Evolutionary conservation across 352 stramenopile species (phyloP), one percentile per base, ranked within the genome.

Genomic region (Pythium myriotylum): DNA sequence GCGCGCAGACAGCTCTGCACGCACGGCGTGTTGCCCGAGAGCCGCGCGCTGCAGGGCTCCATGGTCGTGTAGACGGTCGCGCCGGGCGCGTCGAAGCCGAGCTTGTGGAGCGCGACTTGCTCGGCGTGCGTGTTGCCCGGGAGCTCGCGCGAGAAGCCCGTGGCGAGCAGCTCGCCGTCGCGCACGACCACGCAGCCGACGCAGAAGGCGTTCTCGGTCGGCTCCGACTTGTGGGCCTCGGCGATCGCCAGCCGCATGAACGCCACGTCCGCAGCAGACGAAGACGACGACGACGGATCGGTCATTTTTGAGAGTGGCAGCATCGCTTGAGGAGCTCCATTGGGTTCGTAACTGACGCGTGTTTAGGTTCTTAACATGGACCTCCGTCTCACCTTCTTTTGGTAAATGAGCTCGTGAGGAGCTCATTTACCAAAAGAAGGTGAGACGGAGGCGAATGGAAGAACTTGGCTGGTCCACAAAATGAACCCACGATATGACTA

Each of bases 1-100:
- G 84, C 85, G 8, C 74, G 81, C 47, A 95, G 77, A 29, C 87
- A 94, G 48, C 73, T 91, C 54, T 89, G 73, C 9, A 94, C 89
- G 59, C 88, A 96, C 14, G 86, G 77, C 35, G 77, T 76, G 47
- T 95, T 95, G 1, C 85, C 87, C 10, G 86, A 95, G n/a, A 94
- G 70, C n/a, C 88, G 76, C 61, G 64, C 74, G 72, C 84, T 94
- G 68, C 88, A 96, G 3, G 88, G 86, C 79, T 96, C 88, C 88
- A 96, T 96, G 12, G 86, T 95, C 22, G 86, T 94, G 73, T 94
- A 96, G 24, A 96, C 72, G 2, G 85, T 94, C n/a, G 80, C 68
- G 19, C 71, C 77, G 1, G 56, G 26, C 10, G 87, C 88, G 27
- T 87, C 56, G 33, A 91, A 92, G 49, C 69, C 69, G 42, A 96